Percentiles rank a stretch among this genome's conserved stretches.
Evolutionary conservation across 140 eudicot genomes (phyloP).

Genomic region (Oenanthe javanica): DNA sequence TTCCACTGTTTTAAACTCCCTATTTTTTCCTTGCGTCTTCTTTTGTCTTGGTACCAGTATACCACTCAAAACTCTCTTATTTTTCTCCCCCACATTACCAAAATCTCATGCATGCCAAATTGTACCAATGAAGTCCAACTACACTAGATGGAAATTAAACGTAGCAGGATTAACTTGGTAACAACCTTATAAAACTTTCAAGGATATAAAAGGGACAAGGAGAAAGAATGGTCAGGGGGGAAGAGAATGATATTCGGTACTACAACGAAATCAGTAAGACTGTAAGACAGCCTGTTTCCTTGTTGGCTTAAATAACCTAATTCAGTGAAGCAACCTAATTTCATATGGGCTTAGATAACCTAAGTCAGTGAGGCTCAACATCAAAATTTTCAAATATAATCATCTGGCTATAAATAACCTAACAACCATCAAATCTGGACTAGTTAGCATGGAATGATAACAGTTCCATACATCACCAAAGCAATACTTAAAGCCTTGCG

Average conservation of each 20-base stretch:
- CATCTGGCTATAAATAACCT: not conserved
- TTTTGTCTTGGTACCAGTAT: too few relatives aligned
- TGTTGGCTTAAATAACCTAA: not conserved
- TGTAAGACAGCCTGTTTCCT: not conserved
- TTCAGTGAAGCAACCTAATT: not conserved
- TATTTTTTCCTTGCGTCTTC: too few relatives aligned
- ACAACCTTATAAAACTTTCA: not conserved
- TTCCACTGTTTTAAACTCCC: too few relatives aligned
- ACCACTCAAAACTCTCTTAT: too few relatives aligned
- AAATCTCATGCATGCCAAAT: too few relatives aligned
- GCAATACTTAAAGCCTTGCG: not conserved
- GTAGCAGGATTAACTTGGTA: too few relatives aligned
- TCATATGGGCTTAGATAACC: not conserved
- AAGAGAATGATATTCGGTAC: not conserved
- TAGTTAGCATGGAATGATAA: not conserved
- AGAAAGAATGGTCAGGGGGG: not conserved
- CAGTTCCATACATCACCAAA: not conserved
- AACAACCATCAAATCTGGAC: not conserved
- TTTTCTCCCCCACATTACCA: too few relatives aligned
- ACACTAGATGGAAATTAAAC: too few relatives aligned
- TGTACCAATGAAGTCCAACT: too few relatives aligned
- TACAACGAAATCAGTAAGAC: not conserved
- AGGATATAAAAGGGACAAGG: not conserved
- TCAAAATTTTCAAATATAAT: not conserved
- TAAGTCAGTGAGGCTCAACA: not conserved